Conservation (phyloP, 345 rosid species). For the Linum lewisii region DNA sequence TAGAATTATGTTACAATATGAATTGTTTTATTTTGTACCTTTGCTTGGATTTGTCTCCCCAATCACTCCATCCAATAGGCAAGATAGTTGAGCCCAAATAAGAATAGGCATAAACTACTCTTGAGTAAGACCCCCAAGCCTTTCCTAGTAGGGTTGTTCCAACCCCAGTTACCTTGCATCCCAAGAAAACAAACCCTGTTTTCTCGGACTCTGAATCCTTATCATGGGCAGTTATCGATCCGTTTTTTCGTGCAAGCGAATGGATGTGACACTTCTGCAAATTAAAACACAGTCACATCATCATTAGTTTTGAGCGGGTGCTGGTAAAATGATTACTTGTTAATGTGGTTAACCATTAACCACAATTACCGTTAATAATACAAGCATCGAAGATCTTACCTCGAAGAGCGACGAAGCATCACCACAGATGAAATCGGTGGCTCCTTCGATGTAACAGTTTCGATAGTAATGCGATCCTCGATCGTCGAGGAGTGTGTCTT, state of each 20-base stretch:
- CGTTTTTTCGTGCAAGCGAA: background rate
- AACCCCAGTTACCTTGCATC: slow-evolving; percentile 35
- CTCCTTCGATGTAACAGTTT: slow-evolving; percentile 13
- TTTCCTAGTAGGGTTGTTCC: slow-evolving; percentile 32
- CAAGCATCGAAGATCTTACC: background rate
- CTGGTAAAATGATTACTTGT: too few species aligned
- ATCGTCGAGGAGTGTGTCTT: slow-evolving; percentile 9
- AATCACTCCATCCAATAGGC: slow-evolving; percentile 35
- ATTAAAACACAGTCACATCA: too few species aligned
- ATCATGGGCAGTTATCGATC: slow-evolving; percentile 30
- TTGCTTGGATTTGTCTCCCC: slow-evolving; percentile 32
- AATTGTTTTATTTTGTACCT: slow-evolving; percentile 20
- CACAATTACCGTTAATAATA: too few species aligned
- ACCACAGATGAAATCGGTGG: slow-evolving; percentile 14
- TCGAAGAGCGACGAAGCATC: slow-evolving; percentile 5
- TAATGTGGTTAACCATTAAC: too few species aligned
- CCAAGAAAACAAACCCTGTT: slow-evolving; percentile 33
- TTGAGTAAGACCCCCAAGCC: slow-evolving; percentile 39
- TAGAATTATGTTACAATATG: too few species aligned
- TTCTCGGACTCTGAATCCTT: slow-evolving; percentile 25
- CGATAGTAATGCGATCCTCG: slow-evolving; percentile 7
- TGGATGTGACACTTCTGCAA: background rate
- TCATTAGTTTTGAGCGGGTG: too few species aligned
- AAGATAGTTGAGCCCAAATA: slow-evolving; percentile 28
- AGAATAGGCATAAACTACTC: slow-evolving; percentile 33